Evolutionary conservation across 768 basidiomycete species (phyloP).

Genomic region (Hygrocybe coccinea): DNA sequence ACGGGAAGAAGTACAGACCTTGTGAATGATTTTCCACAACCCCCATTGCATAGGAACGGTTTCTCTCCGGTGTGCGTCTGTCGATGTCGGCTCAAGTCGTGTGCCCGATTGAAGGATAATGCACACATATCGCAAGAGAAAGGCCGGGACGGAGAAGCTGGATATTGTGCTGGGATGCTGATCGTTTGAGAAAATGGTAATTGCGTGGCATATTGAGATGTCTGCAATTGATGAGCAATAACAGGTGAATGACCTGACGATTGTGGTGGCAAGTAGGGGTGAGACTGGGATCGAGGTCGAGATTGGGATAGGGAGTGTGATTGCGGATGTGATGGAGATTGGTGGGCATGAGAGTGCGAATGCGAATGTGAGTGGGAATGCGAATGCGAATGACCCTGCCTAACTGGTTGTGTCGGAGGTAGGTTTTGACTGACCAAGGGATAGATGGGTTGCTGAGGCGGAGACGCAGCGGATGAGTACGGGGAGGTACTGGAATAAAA

Average conservation of each 20-base stretch:
- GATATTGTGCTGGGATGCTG: constrained; percentile 45
- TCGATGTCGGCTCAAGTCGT: constrained; percentile 79
- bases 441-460: constrained; percentile 17
- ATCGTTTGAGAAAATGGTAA: constrained; percentile 28
- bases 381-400: constrained; percentile 32
- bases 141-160: constrained; percentile 55
- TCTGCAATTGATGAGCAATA: constrained; percentile 18
- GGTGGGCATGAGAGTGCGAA: constrained; percentile 31
- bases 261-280: constrained; percentile 17
- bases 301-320: constrained; percentile 32
- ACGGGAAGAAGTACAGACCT: constrained; percentile 26
- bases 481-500: constrained; percentile 14
- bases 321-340: constrained; percentile 14
- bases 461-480: constrained; percentile 8
- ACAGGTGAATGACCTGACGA: constrained; percentile 18
- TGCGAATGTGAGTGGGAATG: constrained; percentile 34
- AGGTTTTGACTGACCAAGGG: constrained; percentile 21
- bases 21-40: constrained; percentile 83
- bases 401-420: constrained; percentile 27
- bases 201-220: constrained; percentile 34
- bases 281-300: constrained; percentile 42
- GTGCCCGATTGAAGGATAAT: constrained; percentile 79
- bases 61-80: constrained; percentile 85
- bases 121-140: constrained; percentile 71
- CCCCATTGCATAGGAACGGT: constrained; percentile 77